Evolutionary conservation across 768 basidiomycete genomes (phyloP).

Genomic region (Trametes cubensis): DNA sequence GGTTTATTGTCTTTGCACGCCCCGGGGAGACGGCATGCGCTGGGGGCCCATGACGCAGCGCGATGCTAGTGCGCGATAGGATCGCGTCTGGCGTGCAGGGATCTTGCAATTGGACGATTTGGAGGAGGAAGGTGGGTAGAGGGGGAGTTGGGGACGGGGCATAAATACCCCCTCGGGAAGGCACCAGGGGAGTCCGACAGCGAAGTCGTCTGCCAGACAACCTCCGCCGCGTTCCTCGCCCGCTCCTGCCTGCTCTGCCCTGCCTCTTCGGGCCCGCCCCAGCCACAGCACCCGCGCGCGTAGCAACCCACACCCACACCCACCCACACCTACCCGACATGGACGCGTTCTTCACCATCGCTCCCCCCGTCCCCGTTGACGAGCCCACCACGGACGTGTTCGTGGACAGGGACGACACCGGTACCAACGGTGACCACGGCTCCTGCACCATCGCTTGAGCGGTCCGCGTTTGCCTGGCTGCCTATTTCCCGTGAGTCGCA

Average conservation of each 20-base stretch:
- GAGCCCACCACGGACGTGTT: constrained; percentile 21
- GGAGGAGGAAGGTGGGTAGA: neutral
- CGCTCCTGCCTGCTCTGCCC: neutral
- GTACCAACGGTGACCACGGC: constrained; percentile 13
- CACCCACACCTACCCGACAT: constrained; percentile 1
- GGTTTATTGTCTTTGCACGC: constrained; percentile 10
- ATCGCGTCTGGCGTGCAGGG: neutral
- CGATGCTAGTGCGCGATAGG: neutral
- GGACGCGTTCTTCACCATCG: constrained; percentile 29
- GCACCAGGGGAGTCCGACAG: constrained; percentile 1
- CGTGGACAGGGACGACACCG: constrained; percentile 17
- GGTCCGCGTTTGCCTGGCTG: neutral
- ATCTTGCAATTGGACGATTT: neutral
- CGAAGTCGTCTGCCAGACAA: constrained; percentile 8
- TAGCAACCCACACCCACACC: neutral
- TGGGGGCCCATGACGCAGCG: neutral
- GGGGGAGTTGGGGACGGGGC: neutral
- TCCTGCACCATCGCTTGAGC: constrained; percentile 24
- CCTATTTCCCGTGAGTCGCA: neutral
- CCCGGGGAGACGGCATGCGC: neutral
- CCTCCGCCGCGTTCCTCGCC: constrained; percentile 2
- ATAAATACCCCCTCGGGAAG: constrained; percentile 9
- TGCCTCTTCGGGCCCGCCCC: neutral
- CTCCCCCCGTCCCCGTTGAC: constrained; percentile 23
- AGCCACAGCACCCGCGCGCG: neutral